Conservation (phyloP, 1,139 yeast genomes). For the Blastobotrys capitulatus region DNA sequence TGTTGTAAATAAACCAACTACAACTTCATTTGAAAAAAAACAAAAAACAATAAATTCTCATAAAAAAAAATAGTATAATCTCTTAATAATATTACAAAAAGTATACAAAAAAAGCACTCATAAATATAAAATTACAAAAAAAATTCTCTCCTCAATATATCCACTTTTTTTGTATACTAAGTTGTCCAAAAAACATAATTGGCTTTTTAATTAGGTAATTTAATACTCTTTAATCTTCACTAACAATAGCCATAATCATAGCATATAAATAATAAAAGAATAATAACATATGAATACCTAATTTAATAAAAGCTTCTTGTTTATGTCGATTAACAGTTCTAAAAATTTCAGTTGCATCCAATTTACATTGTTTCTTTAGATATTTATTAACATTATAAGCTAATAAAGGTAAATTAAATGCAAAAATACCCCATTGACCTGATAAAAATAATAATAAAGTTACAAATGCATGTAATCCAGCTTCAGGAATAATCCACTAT, state of each 20-base stretch:
- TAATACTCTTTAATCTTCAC: slow-evolving; percentile 12
- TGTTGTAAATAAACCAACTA: too few relatives aligned
- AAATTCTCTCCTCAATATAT: too few relatives aligned
- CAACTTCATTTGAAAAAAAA: too few relatives aligned
- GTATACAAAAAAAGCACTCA: too few relatives aligned
- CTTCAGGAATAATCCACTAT: slow-evolving; percentile 73
- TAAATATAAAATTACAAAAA: too few relatives aligned
- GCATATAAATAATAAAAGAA: slow-evolving; percentile 90
- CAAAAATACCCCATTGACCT: slow-evolving; percentile 84
- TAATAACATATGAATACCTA: slow-evolving; percentile 80
- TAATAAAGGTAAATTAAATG: slow-evolving; percentile 71
- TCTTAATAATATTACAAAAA: too few relatives aligned
- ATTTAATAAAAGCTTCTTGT: slow-evolving; percentile 78
- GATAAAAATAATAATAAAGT: slow-evolving; percentile 62
- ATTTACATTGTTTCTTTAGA: slow-evolving; percentile 61
- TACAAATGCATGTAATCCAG: slow-evolving; percentile 66
- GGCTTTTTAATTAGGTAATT: too few relatives aligned
- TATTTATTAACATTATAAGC: slow-evolving; percentile 74
- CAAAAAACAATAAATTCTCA: too few relatives aligned
- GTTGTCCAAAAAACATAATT: too few relatives aligned
- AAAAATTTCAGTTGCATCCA: slow-evolving; percentile 93
- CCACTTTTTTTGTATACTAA: too few relatives aligned
- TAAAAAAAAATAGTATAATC: too few relatives aligned
- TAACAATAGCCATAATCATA: slow-evolving; percentile 82
- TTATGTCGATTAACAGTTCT: slow-evolving; percentile 85